These are phyloP conservation scores for Volutella citrinella DNA, from an alignment of 2,329 filamentous ascomycete species.

Conservation along the genomic window DNA sequence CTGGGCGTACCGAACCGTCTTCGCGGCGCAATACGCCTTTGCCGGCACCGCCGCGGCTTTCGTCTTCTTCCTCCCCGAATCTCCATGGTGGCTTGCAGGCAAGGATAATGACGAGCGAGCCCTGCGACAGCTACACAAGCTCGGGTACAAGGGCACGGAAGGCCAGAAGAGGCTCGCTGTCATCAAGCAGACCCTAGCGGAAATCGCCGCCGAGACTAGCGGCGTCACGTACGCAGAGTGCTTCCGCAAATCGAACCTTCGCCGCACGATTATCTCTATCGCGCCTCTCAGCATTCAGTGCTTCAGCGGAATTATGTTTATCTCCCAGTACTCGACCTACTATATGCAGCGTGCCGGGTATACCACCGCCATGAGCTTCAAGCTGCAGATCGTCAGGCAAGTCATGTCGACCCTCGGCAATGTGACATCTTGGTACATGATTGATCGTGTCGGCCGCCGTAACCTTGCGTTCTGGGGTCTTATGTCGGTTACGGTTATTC, in stretches of 20 bases:
- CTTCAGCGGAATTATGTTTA: conserved; percentile 14
- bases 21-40: conserved; percentile 14
- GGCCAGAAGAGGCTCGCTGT: conserved; percentile 14
- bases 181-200: conserved; percentile 11
- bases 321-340: conserved; percentile 15
- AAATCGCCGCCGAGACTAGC: conserved; percentile 13
- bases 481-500: conserved; percentile 9
- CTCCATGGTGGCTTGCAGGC: conserved; percentile 14
- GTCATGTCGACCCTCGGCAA: conserved; percentile 16
- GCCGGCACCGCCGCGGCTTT: conserved; percentile 9
- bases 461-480: conserved; percentile 14
- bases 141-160: conserved; percentile 7
- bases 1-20: conserved; percentile 17
- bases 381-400: conserved; percentile 14
- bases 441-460: conserved; percentile 15
- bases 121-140: conserved; percentile 7
- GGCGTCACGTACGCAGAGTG: conserved; percentile 15
- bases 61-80: conserved; percentile 16
- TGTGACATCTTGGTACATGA: conserved; percentile 16
- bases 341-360: conserved; percentile 18
- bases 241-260: conserved; percentile 18
- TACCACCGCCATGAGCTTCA: conserved; percentile 12
- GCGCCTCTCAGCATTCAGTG: conserved; percentile 16
- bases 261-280: conserved; percentile 17
- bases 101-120: conserved; percentile 9